A percentile compares a stretch with the other conserved stretches of the same genome.
Evolutionary conservation across 345 rosid species (phyloP).

Genomic region (Anastatica hierochuntica): DNA sequence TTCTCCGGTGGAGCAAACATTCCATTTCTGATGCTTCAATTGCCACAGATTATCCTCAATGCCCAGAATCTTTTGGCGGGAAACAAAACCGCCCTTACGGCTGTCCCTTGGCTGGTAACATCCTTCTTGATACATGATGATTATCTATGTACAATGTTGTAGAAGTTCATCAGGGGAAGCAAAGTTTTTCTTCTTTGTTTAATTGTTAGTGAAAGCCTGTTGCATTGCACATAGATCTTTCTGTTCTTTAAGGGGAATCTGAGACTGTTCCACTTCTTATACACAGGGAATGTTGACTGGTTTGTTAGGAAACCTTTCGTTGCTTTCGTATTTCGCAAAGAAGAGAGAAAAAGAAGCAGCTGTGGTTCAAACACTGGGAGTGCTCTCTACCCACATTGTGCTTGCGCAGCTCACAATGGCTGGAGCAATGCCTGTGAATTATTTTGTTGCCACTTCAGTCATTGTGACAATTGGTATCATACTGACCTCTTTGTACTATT

Average conservation of each 20-base stretch:
- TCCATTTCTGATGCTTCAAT: constrained; percentile 70
- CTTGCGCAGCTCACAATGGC: constrained; percentile 74
- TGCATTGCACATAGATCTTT: neutral
- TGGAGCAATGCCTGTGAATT: constrained; percentile 68
- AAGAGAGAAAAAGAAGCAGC: constrained; percentile 73
- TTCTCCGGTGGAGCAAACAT: constrained; percentile 65
- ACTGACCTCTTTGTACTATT: constrained; percentile 48
- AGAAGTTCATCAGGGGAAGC: no score
- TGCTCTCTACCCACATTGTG: constrained; percentile 44
- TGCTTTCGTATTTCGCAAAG: constrained; percentile 75
- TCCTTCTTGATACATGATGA: neutral
- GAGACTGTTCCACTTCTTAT: neutral
- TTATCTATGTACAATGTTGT: neutral
- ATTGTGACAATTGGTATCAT: constrained; percentile 53
- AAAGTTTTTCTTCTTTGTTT: no score
- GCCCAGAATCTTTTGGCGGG: constrained; percentile 64
- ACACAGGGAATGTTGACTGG: constrained; percentile 87
- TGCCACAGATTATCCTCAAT: constrained; percentile 90
- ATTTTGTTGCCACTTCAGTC: constrained; percentile 40
- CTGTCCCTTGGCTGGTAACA: constrained; percentile 86
- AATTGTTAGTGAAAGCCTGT: neutral
- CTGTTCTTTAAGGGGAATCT: neutral
- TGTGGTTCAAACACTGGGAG: constrained; percentile 79
- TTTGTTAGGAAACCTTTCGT: constrained; percentile 73
- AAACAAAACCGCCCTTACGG: constrained; percentile 69